Conservation (phyloP, 1,284 basidiomycete genomes). For the Puccinia brachypodii region DNA sequence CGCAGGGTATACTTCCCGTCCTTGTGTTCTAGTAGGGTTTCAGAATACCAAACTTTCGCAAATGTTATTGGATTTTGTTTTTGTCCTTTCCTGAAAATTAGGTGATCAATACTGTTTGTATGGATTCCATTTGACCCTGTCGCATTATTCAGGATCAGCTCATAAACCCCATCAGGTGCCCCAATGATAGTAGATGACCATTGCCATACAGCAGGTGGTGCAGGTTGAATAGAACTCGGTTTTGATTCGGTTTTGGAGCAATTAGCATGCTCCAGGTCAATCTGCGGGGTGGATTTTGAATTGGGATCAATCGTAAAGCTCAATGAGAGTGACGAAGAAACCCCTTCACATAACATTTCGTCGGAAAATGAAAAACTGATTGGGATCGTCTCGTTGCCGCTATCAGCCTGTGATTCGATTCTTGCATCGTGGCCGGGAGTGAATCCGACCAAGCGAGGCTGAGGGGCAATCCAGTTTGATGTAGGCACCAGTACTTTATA, state of each 20-base stretch:
- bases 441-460: constrained; percentile 74
- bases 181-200: constrained; percentile 72
- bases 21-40: constrained; percentile 64
- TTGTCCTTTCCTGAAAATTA: constrained; percentile 75
- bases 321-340: constrained; percentile 67
- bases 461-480: constrained; percentile 68
- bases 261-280: constrained; percentile 66
- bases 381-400: constrained; percentile 67
- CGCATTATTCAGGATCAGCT: constrained; percentile 68
- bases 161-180: constrained; percentile 75
- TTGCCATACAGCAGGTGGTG: constrained; percentile 60
- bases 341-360: constrained; percentile 69
- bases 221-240: constrained; percentile 58
- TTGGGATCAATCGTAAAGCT: constrained; percentile 55
- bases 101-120: constrained; percentile 68
- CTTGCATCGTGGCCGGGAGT: constrained; percentile 79
- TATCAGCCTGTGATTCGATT: constrained; percentile 61
- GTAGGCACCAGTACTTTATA: constrained; percentile 77
- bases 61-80: constrained; percentile 76
- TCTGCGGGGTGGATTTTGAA: constrained; percentile 50
- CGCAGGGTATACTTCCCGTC: constrained; percentile 68
- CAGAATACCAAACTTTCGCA: constrained; percentile 74
- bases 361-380: constrained; percentile 75
- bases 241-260: constrained; percentile 65
- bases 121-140: constrained; percentile 60